A percentile compares a stretch with the other conserved stretches of the same genome.
phyloP scores from a whole-genome alignment of 2,329 filamentous ascomycete genomes.

The Nigrospora oryzae region DNA sequence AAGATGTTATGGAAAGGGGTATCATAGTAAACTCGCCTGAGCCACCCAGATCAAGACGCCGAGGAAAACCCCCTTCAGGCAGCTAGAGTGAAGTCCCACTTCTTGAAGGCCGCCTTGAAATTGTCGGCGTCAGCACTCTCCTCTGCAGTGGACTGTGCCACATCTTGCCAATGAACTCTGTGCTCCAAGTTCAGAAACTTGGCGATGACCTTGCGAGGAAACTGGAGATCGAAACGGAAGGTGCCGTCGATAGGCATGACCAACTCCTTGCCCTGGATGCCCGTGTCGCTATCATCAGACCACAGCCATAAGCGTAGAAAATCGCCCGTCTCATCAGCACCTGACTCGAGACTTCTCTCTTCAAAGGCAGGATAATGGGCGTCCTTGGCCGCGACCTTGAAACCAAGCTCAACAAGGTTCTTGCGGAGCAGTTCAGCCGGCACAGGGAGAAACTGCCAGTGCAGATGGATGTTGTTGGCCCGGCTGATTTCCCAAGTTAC shows the following conservation, averaged over 20 bases:
- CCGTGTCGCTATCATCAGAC: conserved; percentile 46
- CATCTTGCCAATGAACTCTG: conserved; percentile 79
- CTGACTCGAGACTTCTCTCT: conserved; percentile 38
- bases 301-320: conserved; percentile 82
- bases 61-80: conserved; percentile 4
- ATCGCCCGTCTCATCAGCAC: conserved; percentile 45
- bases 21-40: conserved; percentile 12
- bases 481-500: conserved; percentile 93
- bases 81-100: conserved; percentile 71
- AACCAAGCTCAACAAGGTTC: conserved; percentile 78
- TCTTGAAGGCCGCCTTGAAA: conserved; percentile 75
- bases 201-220: conserved; percentile 77
- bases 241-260: conserved; percentile 65
- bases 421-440: conserved; percentile 57
- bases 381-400: conserved; percentile 83
- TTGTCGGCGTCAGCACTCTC: conserved; percentile 70
- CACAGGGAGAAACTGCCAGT: conserved; percentile 89
- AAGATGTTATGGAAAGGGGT: conserved; percentile 12
- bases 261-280: conserved; percentile 58
- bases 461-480: conserved; percentile 70
- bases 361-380: conserved; percentile 43
- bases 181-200: conserved; percentile 77
- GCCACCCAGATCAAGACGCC: conserved; percentile 7
- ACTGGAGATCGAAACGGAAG: conserved; percentile 82
- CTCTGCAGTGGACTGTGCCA: conserved; percentile 66